Percentiles rank a stretch among this genome's conserved stretches.
phyloP scores from a whole-genome alignment of 371 early-diverging fungal genomes.

The Actinomucor elegans region DNA sequence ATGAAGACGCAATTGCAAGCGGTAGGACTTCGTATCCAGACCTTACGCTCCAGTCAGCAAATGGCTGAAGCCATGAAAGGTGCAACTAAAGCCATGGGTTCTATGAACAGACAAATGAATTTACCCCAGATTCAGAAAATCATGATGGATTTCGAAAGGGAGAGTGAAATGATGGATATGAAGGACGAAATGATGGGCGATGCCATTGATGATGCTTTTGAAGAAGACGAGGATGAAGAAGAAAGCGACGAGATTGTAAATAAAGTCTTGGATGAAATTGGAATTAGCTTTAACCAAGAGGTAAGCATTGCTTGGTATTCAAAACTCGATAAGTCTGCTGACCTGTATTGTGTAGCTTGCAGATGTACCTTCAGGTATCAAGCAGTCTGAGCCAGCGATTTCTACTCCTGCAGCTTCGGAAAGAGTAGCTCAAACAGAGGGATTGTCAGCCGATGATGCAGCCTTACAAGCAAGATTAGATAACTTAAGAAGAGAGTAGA shows the following conservation, averaged over 20 bases:
- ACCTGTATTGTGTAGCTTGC: conserved; percentile 46
- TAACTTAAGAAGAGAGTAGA: conserved; percentile 82
- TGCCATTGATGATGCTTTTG: conserved; percentile 94
- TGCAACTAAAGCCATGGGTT: conserved; percentile 92
- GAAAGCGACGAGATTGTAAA: conserved; percentile 91
- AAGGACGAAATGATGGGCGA: conserved; percentile 98
- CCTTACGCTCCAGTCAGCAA: conserved; percentile 89
- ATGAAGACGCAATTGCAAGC: conserved; percentile 96
- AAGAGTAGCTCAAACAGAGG: conserved; percentile 50
- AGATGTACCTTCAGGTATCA: conserved; percentile 60
- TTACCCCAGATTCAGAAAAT: conserved; percentile 91
- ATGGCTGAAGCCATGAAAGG: conserved; percentile 97
- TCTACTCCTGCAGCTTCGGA: conserved; percentile 35
- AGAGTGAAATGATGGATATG: conserved; percentile 97
- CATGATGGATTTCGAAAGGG: conserved; percentile 96
- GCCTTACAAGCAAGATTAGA: conserved; percentile 90
- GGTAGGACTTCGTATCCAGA: conserved; percentile 90
- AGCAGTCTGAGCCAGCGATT: conserved; percentile 39
- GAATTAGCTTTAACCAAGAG: conserved; percentile 71
- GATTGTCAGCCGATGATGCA: conserved; percentile 76
- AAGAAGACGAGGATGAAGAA: conserved; percentile 90
- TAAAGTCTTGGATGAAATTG: conserved; percentile 95
- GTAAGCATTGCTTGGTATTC: conserved; percentile 36
- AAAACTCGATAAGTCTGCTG: neutral
- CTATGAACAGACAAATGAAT: conserved; percentile 96